These are phyloP conservation scores for Shiraia bambusicola DNA, from an alignment of 2,329 filamentous ascomycete species.

Conservation along the genomic window DNA sequence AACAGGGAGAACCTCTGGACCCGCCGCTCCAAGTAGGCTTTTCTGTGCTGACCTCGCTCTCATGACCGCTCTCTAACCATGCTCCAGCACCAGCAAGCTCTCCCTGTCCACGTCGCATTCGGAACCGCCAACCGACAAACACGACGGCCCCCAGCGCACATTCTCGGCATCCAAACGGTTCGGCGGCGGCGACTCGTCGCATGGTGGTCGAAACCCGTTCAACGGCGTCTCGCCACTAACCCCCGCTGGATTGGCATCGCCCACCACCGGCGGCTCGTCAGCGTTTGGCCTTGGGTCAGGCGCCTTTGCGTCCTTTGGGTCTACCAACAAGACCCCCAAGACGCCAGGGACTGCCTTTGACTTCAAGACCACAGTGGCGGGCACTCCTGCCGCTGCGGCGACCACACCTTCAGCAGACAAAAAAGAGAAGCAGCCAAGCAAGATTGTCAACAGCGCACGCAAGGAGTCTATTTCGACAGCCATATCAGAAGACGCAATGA, in stretches of 20 bases:
- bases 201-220: slow-evolving; percentile 78
- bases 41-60: slow-evolving; percentile 22
- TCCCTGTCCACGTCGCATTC: slow-evolving; percentile 76
- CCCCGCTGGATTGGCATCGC: slow-evolving; percentile 66
- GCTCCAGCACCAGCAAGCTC: slow-evolving; percentile 77
- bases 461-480: slow-evolving; percentile 36
- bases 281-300: slow-evolving; percentile 93
- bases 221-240: slow-evolving; percentile 71
- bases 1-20: slow-evolving; percentile 63
- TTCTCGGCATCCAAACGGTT: slow-evolving; percentile 71
- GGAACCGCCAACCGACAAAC: slow-evolving; percentile 53
- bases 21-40: slow-evolving; percentile 76
- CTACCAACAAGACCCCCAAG: slow-evolving; percentile 81
- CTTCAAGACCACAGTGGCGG: slow-evolving; percentile 60
- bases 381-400: slow-evolving; percentile 43
- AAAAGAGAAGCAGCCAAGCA: slow-evolving; percentile 46
- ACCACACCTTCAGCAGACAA: slow-evolving; percentile 65
- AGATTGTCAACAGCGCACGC: slow-evolving; percentile 36
- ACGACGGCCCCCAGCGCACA: slow-evolving; percentile 61
- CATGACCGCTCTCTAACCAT: slow-evolving; percentile 30
- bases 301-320: slow-evolving; percentile 93
- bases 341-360: slow-evolving; percentile 80
- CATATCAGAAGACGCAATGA: slow-evolving; percentile 40
- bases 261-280: slow-evolving; percentile 74
- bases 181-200: slow-evolving; percentile 71